A percentile compares a stretch with the other conserved stretches of the same genome.
phyloP scores from a whole-genome alignment of 2,329 filamentous ascomycete species.

The Cucurbitaria berberidis region DNA sequence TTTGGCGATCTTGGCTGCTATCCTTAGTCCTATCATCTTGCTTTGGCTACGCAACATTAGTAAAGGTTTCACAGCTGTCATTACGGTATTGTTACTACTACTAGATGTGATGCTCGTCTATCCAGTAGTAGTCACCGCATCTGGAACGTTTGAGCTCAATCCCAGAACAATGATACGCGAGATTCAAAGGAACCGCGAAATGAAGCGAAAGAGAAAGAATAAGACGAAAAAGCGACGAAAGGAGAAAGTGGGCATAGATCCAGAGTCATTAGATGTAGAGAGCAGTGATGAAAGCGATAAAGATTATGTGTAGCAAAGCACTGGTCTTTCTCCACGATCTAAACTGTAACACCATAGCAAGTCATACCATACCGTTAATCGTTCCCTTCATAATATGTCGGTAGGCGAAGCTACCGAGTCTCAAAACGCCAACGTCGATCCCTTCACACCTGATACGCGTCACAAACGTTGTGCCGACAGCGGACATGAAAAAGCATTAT shows the following conservation, averaged over 20 bases:
- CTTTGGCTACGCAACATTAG: constrained; percentile 21
- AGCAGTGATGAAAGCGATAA: neutral
- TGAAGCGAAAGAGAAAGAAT: constrained; percentile 1
- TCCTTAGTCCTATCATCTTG: constrained; percentile 20
- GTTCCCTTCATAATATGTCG: too few species aligned
- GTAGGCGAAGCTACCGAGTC: too few species aligned
- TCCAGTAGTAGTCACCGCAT: constrained; percentile 3
- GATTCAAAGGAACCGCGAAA: neutral
- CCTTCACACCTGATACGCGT: too few species aligned
- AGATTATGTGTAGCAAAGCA: too few species aligned
- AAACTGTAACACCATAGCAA: too few species aligned
- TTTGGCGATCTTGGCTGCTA: constrained; percentile 9
- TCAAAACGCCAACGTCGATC: too few species aligned
- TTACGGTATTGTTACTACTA: constrained; percentile 15
- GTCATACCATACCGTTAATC: too few species aligned
- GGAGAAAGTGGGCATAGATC: constrained; percentile 1
- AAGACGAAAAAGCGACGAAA: constrained; percentile 2
- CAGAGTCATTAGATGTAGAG: constrained; percentile 2
- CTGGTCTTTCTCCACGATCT: too few species aligned
- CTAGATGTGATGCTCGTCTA: constrained; percentile 9
- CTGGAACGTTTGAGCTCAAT: constrained; percentile 8
- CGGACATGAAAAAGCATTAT: too few species aligned
- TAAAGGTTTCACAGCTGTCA: constrained; percentile 13
- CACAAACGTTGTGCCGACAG: too few species aligned
- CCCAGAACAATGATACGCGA: constrained; percentile 1